Evolutionary conservation across 306 rosid genomes (phyloP).

Genomic region (Glycine soja): DNA sequence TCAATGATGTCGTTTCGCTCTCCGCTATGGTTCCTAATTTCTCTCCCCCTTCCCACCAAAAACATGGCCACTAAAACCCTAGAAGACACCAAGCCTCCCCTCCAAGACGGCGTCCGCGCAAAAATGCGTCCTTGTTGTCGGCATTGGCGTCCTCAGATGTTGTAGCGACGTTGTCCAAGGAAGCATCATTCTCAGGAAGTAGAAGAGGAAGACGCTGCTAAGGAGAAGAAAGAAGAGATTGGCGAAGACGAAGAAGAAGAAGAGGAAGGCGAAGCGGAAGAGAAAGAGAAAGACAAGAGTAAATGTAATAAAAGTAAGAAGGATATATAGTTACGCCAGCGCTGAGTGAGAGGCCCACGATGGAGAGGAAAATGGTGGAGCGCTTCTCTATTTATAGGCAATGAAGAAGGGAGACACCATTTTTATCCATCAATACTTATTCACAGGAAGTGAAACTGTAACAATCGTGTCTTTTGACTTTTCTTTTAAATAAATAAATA

Average conservation of each 20-base stretch:
- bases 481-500: too few relatives aligned
- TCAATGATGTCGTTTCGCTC: too few relatives aligned
- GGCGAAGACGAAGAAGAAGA: neutral
- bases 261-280: constrained; percentile 45
- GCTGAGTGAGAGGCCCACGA: constrained; percentile 69
- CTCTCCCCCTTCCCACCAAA: neutral
- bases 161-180: too few relatives aligned
- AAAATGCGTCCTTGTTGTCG: too few relatives aligned
- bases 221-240: constrained; percentile 31
- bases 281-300: constrained; percentile 38
- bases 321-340: constrained; percentile 62
- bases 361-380: constrained; percentile 90
- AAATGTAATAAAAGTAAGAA: constrained; percentile 40
- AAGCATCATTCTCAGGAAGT: neutral
- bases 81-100: constrained; percentile 65
- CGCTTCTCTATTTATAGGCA: constrained; percentile 78
- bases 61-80: constrained; percentile 81
- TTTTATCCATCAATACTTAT: constrained; percentile 91
- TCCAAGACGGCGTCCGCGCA: constrained; percentile 37
- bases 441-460: constrained; percentile 99
- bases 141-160: constrained; percentile 11
- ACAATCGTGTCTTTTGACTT: too few relatives aligned
- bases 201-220: neutral
- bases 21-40: constrained; percentile 49
- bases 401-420: constrained; percentile 94